Base-by-base conservation (phyloP, 2,329 filamentous ascomycete genomes). In the Penicillium italicum region DNA sequence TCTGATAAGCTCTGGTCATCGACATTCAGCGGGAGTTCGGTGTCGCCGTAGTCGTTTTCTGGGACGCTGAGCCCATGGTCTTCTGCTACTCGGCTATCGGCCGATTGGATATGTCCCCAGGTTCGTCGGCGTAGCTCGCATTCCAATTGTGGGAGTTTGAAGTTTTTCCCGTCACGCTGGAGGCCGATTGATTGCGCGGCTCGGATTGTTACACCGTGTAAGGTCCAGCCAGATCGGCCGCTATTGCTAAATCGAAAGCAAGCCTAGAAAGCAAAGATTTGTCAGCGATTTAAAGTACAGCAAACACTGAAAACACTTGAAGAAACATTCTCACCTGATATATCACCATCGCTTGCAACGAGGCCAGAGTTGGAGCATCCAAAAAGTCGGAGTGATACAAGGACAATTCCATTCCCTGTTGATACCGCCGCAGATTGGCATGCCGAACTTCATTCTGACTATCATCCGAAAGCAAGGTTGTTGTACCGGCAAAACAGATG, bases 41-140 rank as follows among this genome's bases (percentile, higher is more conserved):
- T 62, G 58, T 83, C 80, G 56, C 78, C 81, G 18, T 52, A 50
- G 7, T 62, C 50, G 74, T 74, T 59, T 77, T 82, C 77, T 1
- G 75, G 77, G 1, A 79, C 75, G 60, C 80, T 78, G 38, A 78
- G 78, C 0, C 84, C 83, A 57, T 85, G 81, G 54, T 85, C 83
- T 59, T 86, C 83, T 2, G 79, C 80, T 1, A 80, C 78, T 45
- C 82, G 72, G 78, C 76, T 46, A 20, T 67, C 65, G 8, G 59
- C 62, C 1, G 59, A 54, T 38, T 79, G 78, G 0, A 85, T 72
- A 54, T 80, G 77, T 79, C 80, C 83, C 80, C 80, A 83, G 8
- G 82, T 68, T 14, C 80, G 71, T 24, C 80, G 74, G 1, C 81
- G 75, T 67, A 82, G 79, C 62, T 84, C 81, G 16, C 79, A 74